Conservation (phyloP, 768 basidiomycete species). For the Naematelia encephala region DNA sequence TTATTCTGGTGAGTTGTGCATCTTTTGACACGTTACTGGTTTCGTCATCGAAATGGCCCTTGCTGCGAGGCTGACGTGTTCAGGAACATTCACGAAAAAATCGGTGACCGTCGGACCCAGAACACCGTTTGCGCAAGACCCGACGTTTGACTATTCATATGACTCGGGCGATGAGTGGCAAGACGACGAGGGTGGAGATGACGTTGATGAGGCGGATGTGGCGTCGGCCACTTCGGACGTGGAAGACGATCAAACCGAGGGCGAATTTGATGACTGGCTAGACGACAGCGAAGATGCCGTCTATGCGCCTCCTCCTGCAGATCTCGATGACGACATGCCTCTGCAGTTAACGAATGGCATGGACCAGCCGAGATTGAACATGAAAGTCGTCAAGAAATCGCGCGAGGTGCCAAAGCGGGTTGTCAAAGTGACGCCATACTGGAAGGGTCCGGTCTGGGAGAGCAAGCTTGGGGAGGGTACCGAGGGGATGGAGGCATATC, state of each 20-base stretch:
- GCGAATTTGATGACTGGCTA: slow-evolving; percentile 74
- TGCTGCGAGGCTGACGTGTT: slow-evolving; percentile 6
- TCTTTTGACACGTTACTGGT: too few species aligned
- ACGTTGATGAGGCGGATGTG: slow-evolving; percentile 61
- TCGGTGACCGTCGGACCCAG: slow-evolving; percentile 77
- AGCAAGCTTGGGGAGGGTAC: slow-evolving; percentile 63
- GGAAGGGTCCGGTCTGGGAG: slow-evolving; percentile 82
- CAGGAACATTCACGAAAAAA: slow-evolving; percentile 78
- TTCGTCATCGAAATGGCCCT: neutral
- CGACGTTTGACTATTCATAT: slow-evolving; percentile 79
- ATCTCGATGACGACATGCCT: slow-evolving; percentile 8
- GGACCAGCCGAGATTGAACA: slow-evolving; percentile 19
- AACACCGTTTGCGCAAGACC: slow-evolving; percentile 74
- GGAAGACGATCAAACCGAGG: slow-evolving; percentile 57
- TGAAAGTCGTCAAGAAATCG: slow-evolving; percentile 38
- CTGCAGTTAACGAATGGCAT: neutral
- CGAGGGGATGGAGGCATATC: slow-evolving; percentile 68
- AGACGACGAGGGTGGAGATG: slow-evolving; percentile 69
- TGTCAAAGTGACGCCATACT: slow-evolving; percentile 70
- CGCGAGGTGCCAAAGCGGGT: slow-evolving; percentile 61
- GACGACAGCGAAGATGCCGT: slow-evolving; percentile 69
- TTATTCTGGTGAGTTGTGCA: slow-evolving; percentile 66
- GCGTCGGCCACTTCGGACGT: slow-evolving; percentile 41
- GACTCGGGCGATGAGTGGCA: slow-evolving; percentile 98
- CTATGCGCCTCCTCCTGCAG: slow-evolving; percentile 30